phyloP scores from a whole-genome alignment of 2,329 filamentous ascomycete genomes.

The Cytospora mali region DNA sequence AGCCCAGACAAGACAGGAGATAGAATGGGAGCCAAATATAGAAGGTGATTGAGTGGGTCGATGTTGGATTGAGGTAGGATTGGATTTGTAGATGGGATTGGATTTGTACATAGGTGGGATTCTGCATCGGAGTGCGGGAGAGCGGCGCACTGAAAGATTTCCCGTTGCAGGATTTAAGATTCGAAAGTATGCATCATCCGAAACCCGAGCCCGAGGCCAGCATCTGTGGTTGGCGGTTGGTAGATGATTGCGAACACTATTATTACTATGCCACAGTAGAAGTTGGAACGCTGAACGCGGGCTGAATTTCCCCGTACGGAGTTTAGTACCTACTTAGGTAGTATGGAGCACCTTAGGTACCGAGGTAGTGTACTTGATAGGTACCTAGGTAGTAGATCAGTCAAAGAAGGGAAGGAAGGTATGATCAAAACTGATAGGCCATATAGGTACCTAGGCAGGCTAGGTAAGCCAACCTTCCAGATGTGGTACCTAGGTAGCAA shows the following conservation, averaged over 20 bases:
- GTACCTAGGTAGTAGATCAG: background rate
- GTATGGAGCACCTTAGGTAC: background rate
- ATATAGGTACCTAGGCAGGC: no score
- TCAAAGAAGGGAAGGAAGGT: constrained; percentile 1
- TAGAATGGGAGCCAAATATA: background rate
- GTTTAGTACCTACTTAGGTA: no score
- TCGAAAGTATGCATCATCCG: background rate
- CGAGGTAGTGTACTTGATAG: no score
- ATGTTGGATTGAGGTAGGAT: background rate
- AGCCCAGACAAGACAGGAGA: background rate
- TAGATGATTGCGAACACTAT: no score
- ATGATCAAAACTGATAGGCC: background rate
- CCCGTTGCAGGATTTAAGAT: background rate
- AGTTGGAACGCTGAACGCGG: background rate
- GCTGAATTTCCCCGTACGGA: background rate
- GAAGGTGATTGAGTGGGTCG: background rate
- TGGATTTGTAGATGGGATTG: no score
- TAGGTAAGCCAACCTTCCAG: background rate
- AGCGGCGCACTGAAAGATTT: background rate
- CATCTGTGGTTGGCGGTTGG: no score
- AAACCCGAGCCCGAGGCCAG: background rate
- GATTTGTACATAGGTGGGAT: no score
- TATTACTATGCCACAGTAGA: no score
- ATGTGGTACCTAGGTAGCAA: background rate
- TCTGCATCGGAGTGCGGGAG: background rate